These are phyloP conservation scores for Wickerhamomyces ciferrii DNA, from an alignment of 805 yeast species.

Conservation along the genomic window DNA sequence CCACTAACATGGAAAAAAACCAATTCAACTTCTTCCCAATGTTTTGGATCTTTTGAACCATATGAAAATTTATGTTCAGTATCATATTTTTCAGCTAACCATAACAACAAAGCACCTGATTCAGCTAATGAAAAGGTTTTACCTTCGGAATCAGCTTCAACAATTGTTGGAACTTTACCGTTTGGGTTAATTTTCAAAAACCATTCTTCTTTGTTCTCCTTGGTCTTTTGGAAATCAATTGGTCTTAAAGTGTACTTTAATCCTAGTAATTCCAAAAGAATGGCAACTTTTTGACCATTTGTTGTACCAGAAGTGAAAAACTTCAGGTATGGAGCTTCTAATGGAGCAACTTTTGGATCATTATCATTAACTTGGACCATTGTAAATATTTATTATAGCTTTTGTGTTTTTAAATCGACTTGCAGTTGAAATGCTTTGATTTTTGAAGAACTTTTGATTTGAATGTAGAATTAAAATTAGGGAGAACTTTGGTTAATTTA, in stretches of 20 bases:
- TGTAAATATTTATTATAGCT: too few species aligned
- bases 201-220: slow-evolving; percentile 52
- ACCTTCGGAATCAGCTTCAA: slow-evolving; percentile 30
- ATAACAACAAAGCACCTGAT: slow-evolving; percentile 56
- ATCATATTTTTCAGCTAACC: slow-evolving; percentile 55
- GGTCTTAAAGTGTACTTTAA: slow-evolving; percentile 26
- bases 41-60: slow-evolving; percentile 31
- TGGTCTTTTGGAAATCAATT: slow-evolving; percentile 31
- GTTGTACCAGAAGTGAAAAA: slow-evolving; percentile 35
- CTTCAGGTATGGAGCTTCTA: slow-evolving; percentile 35
- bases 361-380: slow-evolving; percentile 37
- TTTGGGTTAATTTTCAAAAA: slow-evolving; percentile 51
- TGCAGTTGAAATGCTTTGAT: too few species aligned
- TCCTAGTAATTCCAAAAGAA: slow-evolving; percentile 30
- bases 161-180: slow-evolving; percentile 56
- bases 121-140: slow-evolving; percentile 41
- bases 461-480: too few species aligned
- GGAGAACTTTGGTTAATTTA: too few species aligned
- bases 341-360: slow-evolving; percentile 3
- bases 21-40: slow-evolving; percentile 49
- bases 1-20: slow-evolving; percentile 53
- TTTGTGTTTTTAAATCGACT: too few species aligned
- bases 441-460: too few species aligned
- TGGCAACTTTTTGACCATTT: slow-evolving; percentile 33
- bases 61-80: slow-evolving; percentile 36